Evolutionary conservation across 805 yeast species (phyloP).

Genomic region (Torulaspora quercuum): DNA sequence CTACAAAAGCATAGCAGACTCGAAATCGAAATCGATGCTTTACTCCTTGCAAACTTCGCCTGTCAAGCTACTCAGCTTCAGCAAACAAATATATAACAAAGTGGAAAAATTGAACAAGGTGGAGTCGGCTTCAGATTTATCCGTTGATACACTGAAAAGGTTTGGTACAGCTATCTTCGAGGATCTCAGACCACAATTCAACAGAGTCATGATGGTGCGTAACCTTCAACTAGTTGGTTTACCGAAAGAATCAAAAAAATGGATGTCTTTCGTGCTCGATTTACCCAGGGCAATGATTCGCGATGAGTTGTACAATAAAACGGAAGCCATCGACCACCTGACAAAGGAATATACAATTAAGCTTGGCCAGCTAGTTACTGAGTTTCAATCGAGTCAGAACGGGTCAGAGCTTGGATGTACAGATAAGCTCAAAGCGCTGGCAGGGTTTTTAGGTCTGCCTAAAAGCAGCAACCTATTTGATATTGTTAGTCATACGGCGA

Average conservation of each 20-base stretch:
- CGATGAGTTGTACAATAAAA: constrained; percentile 18
- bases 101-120: constrained; percentile 2
- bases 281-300: constrained; percentile 23
- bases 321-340: constrained; percentile 4
- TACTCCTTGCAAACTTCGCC: constrained; percentile 26
- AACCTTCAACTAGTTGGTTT: constrained; percentile 21
- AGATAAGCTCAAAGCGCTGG: constrained; percentile 9
- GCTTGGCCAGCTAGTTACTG: constrained; percentile 23
- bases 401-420: constrained; percentile 1
- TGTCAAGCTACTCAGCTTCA: background rate
- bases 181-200: constrained; percentile 13
- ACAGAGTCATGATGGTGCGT: constrained; percentile 20
- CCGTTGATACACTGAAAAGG: constrained; percentile 1
- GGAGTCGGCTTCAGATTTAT: constrained; percentile 2
- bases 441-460: constrained; percentile 8
- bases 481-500: constrained; percentile 11
- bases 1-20: constrained; percentile 17
- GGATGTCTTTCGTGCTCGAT: constrained; percentile 12
- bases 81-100: constrained; percentile 1
- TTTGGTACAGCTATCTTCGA: constrained; percentile 10
- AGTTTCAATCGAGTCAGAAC: constrained; percentile 13
- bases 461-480: constrained; percentile 8
- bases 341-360: constrained; percentile 16
- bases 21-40: constrained; percentile 20
- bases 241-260: constrained; percentile 18